Percentiles rank a stretch among this genome's conserved stretches.
Evolutionary conservation across 2,329 filamentous ascomycete species (phyloP).

Genomic region (Fusarium sp.): DNA sequence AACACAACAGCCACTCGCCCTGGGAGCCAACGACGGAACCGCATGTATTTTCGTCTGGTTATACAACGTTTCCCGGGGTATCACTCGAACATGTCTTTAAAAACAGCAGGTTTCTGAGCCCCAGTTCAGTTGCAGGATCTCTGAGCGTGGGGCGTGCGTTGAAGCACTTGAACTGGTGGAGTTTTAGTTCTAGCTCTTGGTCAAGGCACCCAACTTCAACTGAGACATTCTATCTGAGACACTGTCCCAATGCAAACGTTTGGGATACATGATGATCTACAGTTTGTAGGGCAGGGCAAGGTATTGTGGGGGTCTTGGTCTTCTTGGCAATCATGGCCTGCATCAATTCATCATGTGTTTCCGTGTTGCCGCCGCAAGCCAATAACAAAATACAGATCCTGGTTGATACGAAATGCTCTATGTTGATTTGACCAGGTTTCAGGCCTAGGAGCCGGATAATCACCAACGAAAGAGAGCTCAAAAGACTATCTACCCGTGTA

Average conservation of each 20-base stretch:
- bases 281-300: not conserved
- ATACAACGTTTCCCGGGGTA: conserved; percentile 39
- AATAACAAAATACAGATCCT: not conserved
- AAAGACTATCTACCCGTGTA: not conserved
- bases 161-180: not conserved
- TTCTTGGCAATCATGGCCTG: too few species aligned
- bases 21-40: conserved; percentile 40
- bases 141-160: conserved; percentile 26
- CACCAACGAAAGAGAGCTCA: not conserved
- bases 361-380: not conserved
- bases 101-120: not conserved
- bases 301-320: too few species aligned
- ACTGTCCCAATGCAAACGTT: conserved; percentile 12
- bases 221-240: conserved; percentile 47
- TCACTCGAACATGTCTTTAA: conserved; percentile 18
- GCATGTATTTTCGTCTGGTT: conserved; percentile 49
- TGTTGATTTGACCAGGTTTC: not conserved
- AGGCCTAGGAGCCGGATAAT: not conserved
- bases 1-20: conserved; percentile 46
- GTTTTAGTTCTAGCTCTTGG: not conserved
- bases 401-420: not conserved
- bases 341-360: conserved; percentile 8
- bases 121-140: conserved; percentile 41
- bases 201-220: conserved; percentile 21
- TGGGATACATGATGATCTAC: conserved; percentile 30